phyloP scores from a whole-genome alignment of 495 filamentous ascomycete species.

The Penicillium pulvis region DNA sequence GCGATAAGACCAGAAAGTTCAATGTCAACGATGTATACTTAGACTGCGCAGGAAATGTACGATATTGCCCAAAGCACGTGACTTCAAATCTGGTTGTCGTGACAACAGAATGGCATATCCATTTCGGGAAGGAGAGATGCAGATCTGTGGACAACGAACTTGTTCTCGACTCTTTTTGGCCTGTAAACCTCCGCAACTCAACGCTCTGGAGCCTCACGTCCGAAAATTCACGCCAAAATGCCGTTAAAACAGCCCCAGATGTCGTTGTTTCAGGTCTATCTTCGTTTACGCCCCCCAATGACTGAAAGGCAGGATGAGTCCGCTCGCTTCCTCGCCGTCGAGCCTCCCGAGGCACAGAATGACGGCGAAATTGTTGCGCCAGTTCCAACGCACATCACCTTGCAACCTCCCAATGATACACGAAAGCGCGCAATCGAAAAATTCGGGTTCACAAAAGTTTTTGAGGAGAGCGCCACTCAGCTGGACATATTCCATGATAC shows the following conservation, averaged over 20 bases:
- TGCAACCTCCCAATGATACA: constrained; percentile 78
- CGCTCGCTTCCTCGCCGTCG: constrained; percentile 80
- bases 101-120: constrained; percentile 18
- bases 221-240: constrained; percentile 18
- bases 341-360: constrained; percentile 48
- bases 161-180: constrained; percentile 10
- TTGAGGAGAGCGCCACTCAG: constrained; percentile 81
- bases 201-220: constrained; percentile 4
- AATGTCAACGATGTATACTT: too few species aligned
- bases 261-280: constrained; percentile 87
- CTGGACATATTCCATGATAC: constrained; percentile 86
- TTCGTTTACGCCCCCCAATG: constrained; percentile 79
- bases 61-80: background rate
- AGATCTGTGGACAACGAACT: constrained; percentile 23
- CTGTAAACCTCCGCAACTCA: constrained; percentile 19
- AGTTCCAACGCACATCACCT: constrained; percentile 77
- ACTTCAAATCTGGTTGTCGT: constrained; percentile 14
- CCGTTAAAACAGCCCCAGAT: constrained; percentile 49
- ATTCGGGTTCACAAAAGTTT: constrained; percentile 92
- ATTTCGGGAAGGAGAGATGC: constrained; percentile 14
- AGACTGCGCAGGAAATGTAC: too few species aligned
- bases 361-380: constrained; percentile 39
- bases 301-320: constrained; percentile 36
- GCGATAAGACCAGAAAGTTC: too few species aligned
- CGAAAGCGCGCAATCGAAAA: constrained; percentile 86